Base-by-base conservation (phyloP, 345 rosid species). In the Toxicodendron radicans region DNA sequence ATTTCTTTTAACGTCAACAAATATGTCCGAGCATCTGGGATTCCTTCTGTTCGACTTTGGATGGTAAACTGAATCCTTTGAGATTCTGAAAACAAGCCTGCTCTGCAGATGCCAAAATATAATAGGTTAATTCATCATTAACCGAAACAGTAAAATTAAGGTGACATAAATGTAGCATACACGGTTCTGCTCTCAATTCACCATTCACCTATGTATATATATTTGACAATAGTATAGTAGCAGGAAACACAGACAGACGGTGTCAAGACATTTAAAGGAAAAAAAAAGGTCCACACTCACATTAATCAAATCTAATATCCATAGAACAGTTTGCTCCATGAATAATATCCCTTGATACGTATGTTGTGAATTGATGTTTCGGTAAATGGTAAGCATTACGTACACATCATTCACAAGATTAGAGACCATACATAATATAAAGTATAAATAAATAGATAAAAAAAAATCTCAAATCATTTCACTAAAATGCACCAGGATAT, bases 21-120 rank as follows among this genome's bases (percentile, higher is more conserved):
- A 82, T 93, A 96, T 35, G 93, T 79, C 63, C 97, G 97, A 72
- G 92, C 99, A 87, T 96, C 98, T 41, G 85, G 90, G 81, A 93
- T 90, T 32, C 85, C 95, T 61, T 75, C 76, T 24, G 97, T 93
- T 82, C 81, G 85, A 18, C 82, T 74, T 64, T 90, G 81, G 58
- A 96, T 93, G 30, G 95, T 84, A 64, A 73, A 79, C 49, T 88
- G 71, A 74, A 96, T 93, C 64, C 92, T 83, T 73, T 96, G 86
- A 14, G 99, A 90, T 78, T 93, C 98, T 4, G 99, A 88, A 69
- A 85, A 86, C 86, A 92, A 83, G 70, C 64, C 90, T 46, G 97
- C 95, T 97, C 99, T 96, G 92, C 80, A 84, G 38, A 73, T 77
- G 20, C 53, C 74, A 66, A 63, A n/a, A 23, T 35, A 71, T 11